Evolutionary conservation across 1,139 yeast genomes (phyloP).

Genomic region (Blastobotrys illinoisensis): DNA sequence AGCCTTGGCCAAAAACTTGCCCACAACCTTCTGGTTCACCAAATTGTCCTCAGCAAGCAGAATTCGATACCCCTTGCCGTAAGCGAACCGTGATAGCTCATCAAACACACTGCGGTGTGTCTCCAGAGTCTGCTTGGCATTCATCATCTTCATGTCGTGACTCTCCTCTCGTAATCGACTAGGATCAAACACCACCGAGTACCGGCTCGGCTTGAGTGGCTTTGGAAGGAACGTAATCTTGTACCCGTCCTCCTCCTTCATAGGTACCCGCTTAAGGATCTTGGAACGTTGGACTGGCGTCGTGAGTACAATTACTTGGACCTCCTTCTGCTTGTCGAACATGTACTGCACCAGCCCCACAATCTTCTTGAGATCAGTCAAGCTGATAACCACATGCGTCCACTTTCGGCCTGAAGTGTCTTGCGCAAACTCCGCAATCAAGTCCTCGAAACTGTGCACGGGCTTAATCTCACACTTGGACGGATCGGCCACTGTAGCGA

Average conservation of each 20-base stretch:
- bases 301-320: constrained; percentile 27
- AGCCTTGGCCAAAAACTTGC: constrained; percentile 65
- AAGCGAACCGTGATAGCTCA: constrained; percentile 35
- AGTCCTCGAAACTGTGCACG: constrained; percentile 17
- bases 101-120: constrained; percentile 24
- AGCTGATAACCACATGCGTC: constrained; percentile 32
- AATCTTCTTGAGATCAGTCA: constrained; percentile 22
- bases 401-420: constrained; percentile 14
- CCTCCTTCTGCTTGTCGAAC: constrained; percentile 8
- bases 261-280: constrained; percentile 16
- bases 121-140: constrained; percentile 23
- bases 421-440: constrained; percentile 6
- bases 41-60: constrained; percentile 83
- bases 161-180: constrained; percentile 22
- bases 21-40: constrained; percentile 85
- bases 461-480: constrained; percentile 19
- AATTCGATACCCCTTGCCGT: constrained; percentile 41
- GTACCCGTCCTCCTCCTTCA: constrained; percentile 8
- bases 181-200: constrained; percentile 29
- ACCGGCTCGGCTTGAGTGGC: constrained; percentile 28
- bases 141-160: constrained; percentile 26
- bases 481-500: constrained; percentile 28
- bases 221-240: constrained; percentile 25
- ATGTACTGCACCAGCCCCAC: constrained; percentile 16
- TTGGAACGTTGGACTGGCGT: constrained; percentile 31